Conservation (phyloP, 768 basidiomycete species). For the Cubamyces lactineus region DNA sequence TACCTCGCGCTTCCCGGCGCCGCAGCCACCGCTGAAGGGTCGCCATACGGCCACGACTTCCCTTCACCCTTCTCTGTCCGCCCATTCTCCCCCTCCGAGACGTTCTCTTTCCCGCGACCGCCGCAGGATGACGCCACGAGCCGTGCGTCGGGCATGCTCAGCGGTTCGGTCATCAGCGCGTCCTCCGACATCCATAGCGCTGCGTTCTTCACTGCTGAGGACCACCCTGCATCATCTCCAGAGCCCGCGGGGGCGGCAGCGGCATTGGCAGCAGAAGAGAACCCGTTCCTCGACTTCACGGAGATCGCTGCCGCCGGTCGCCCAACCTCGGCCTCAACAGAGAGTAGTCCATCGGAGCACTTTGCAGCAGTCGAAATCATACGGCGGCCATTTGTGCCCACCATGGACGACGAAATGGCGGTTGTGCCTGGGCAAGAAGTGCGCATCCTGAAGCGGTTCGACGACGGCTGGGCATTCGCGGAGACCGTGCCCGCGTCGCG, state of each 20-base stretch:
- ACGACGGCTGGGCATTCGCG: constrained; percentile 74
- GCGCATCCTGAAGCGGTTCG: constrained; percentile 55
- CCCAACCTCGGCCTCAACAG: constrained; percentile 1
- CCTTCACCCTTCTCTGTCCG: constrained; percentile 62
- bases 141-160: constrained; percentile 10
- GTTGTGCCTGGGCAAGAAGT: constrained; percentile 57
- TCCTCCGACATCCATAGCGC: constrained; percentile 1
- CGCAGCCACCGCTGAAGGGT: constrained; percentile 9
- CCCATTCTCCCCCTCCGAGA: constrained; percentile 68
- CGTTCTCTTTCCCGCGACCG: constrained; percentile 70
- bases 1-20: constrained; percentile 19
- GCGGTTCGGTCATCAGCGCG: constrained; percentile 7
- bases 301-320: constrained; percentile 8
- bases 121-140: constrained; percentile 36
- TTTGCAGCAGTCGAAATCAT: constrained; percentile 53
- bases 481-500: constrained; percentile 45
- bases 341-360: constrained; percentile 42
- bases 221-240: constrained; percentile 2
- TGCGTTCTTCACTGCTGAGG: constrained; percentile 15
- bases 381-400: constrained; percentile 57
- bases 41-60: constrained; percentile 33
- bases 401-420: constrained; percentile 60
- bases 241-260: neutral
- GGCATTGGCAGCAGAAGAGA: constrained; percentile 23
- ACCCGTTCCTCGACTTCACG: constrained; percentile 33